Evolutionary conservation across 306 rosid genomes (phyloP), one percentile per base, ranked within the genome.

Genomic region (Fragaria iinumae): DNA sequence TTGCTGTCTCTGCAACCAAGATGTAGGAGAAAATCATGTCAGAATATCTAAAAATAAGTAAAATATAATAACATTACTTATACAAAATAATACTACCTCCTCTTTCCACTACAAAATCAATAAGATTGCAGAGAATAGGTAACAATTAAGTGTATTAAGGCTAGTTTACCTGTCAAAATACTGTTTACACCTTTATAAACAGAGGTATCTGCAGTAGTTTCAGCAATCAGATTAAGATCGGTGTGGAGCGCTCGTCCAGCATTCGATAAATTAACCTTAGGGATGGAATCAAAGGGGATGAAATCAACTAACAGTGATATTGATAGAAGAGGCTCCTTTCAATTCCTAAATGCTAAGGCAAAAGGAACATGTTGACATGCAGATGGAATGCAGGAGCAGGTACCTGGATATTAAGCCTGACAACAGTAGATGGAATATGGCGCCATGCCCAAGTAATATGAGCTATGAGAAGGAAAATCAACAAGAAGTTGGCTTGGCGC

Each of bases 1-100:
- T 27, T 56, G 62, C 62, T 56, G 62, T 56, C 62, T 56, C 62
- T 56, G 29, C 62, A 56, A 56, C 38, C 65, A 59, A 59, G 17
- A 59, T 25, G 36, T 2, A 59, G 16, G 29, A 13, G 23, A 21
- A 21, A 55, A 55, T n/a, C 27, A 6, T 8, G 23, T 25, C 65
- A 59, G 65, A 25, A 12, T 59, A 59, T 32, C 36, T 59, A 11
- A 59, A 11, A 14, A 59, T 9, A 23, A 25, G 1, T 55, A 27
- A 27, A n/a, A 55, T 56, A 11, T 49, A 23, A 21, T n/a, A 57
- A 21, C 14, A n/a, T 29, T 23, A 27, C 1, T 7, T 56, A 23
- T 23, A 57, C 34, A 7, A 23, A 11, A 4, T 25, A 11, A 23
- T 12, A 23, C 29, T 21, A 56, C 23, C 13, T 55, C 29, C 29